Conservation (phyloP, 1,139 yeast genomes). For the Diutina neorugosa region DNA sequence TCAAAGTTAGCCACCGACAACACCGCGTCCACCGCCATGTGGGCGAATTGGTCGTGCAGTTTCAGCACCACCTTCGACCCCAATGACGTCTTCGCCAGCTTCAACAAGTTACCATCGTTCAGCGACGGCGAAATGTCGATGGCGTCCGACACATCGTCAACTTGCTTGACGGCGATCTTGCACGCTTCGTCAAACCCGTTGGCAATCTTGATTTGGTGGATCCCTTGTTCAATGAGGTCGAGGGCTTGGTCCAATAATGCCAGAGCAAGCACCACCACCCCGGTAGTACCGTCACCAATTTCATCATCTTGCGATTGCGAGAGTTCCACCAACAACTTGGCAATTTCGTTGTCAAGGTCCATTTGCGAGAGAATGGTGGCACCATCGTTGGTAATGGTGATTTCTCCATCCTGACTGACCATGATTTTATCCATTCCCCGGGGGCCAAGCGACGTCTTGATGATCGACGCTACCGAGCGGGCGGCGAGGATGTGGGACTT, state of each 20-base stretch:
- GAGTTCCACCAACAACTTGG: slow-evolving; percentile 86
- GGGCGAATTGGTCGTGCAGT: slow-evolving; percentile 85
- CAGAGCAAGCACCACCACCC: slow-evolving; percentile 94
- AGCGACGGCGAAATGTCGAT: slow-evolving; percentile 40
- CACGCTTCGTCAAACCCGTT: slow-evolving; percentile 98
- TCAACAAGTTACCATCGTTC: slow-evolving; percentile 46
- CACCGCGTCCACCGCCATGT: slow-evolving; percentile 96
- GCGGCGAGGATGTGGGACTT: slow-evolving; percentile 94
- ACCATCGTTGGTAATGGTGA: slow-evolving; percentile 96
- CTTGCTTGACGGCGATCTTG: slow-evolving; percentile 68
- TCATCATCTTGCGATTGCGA: slow-evolving; percentile 97
- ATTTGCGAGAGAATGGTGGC: slow-evolving; percentile 93
- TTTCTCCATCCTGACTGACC: slow-evolving; percentile 90
- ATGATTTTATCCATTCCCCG: slow-evolving; percentile 96
- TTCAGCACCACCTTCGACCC: slow-evolving; percentile 95
- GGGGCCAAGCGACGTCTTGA: slow-evolving; percentile 90
- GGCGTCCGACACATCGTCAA: slow-evolving; percentile 63
- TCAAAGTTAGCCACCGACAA: slow-evolving; percentile 84
- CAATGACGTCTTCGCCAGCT: slow-evolving; percentile 88
- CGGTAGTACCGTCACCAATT: slow-evolving; percentile 99
- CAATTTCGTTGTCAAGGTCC: slow-evolving; percentile 94
- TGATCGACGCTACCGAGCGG: slow-evolving; percentile 84
- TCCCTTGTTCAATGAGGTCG: slow-evolving; percentile 90
- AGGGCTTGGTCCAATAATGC: slow-evolving; percentile 90
- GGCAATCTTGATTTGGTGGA: slow-evolving; percentile 93